Evolutionary conservation across 768 basidiomycete genomes (phyloP).

Genomic region (Saitozyma sp.): DNA sequence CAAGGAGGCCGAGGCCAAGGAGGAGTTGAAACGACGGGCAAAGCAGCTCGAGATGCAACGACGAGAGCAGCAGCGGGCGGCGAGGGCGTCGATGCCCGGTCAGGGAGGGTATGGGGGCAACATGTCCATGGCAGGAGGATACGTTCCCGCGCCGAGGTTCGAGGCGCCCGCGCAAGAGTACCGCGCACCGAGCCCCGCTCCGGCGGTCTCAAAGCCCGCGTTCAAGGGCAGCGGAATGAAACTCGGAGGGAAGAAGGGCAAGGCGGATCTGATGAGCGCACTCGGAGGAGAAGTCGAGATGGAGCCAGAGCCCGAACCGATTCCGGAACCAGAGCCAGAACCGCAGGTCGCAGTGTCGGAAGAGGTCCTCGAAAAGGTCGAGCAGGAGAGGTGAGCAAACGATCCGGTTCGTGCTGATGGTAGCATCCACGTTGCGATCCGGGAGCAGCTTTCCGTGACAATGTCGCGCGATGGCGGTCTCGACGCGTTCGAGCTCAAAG

Average conservation of each 20-base stretch:
- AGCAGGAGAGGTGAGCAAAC: slow-evolving; percentile 66
- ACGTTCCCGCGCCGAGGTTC: slow-evolving; percentile 70
- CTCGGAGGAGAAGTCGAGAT: slow-evolving; percentile 68
- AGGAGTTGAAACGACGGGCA: slow-evolving; percentile 94
- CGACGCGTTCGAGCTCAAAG: slow-evolving; percentile 84
- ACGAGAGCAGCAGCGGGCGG: slow-evolving; percentile 82
- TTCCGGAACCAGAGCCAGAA: slow-evolving; percentile 30
- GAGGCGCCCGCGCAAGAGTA: slow-evolving; percentile 57
- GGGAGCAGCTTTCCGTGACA: slow-evolving; percentile 76
- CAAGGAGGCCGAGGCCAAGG: slow-evolving; percentile 98
- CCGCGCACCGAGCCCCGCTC: slow-evolving; percentile 34
- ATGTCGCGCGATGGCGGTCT: slow-evolving; percentile 88
- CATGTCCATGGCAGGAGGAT: slow-evolving; percentile 62
- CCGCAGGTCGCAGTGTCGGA: slow-evolving; percentile 53
- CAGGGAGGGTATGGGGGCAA: slow-evolving; percentile 63
- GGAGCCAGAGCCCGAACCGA: slow-evolving; percentile 30
- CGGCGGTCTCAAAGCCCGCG: slow-evolving; percentile 57
- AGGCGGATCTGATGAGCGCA: slow-evolving; percentile 80
- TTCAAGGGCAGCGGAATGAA: slow-evolving; percentile 98
- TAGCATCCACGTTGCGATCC: slow-evolving; percentile 82
- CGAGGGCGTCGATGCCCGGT: slow-evolving; percentile 58
- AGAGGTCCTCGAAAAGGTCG: slow-evolving; percentile 66
- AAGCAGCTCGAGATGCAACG: slow-evolving; percentile 98
- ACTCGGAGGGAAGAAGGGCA: slow-evolving; percentile 85
- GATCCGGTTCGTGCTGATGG: slow-evolving; percentile 4